Evolutionary conservation across 257 asterid species (phyloP), one percentile per base, ranked within the genome.

Genomic region (Solanum virginianum): DNA sequence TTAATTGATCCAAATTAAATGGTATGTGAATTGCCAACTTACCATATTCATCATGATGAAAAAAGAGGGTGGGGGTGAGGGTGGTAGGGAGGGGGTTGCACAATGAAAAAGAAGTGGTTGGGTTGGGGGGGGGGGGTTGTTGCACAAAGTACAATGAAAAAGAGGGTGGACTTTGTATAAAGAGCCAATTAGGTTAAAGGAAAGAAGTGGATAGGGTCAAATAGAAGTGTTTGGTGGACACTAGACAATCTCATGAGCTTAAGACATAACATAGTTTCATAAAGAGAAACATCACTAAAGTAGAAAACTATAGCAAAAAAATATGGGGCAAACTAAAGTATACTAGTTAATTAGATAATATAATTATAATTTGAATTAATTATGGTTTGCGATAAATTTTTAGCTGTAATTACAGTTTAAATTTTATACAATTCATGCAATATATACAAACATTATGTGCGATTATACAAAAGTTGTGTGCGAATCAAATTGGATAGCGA

Each of bases 241-340:
- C 63, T 70, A 69, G 92, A 90, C 91, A 88, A 84, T 49, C 49
- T 36, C 80, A 87, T 16, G 87, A 85, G 45, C 88, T 86, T 43
- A 49, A 71, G 85, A 86, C 92, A 87, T 74, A 24, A 26, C n/a
- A 51, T 15, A 77, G 82, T 62, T 77, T 77, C 63, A 77, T 88
- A 90, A 92, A 88, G 92, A 32, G 82, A 12, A 92, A 89, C 39
- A 45, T 49, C 81, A 63, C 82, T 84, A 60, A 69, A 51, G 47
- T 77, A 88, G 74, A 39, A 54, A 70, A 57, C 85, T 36, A 32
- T 32, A 32, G 36, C 36, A 32, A 32, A 2, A 2, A 32, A 2
- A 32, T 32, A 32, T 32, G 36, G 36, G 36, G 36, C 36, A 32
- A 32, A 32, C 36, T 32, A 32, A 32, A 3, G 0, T 32, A 32